phyloP scores from a whole-genome alignment of 306 rosid species.

The Delonix regia region DNA sequence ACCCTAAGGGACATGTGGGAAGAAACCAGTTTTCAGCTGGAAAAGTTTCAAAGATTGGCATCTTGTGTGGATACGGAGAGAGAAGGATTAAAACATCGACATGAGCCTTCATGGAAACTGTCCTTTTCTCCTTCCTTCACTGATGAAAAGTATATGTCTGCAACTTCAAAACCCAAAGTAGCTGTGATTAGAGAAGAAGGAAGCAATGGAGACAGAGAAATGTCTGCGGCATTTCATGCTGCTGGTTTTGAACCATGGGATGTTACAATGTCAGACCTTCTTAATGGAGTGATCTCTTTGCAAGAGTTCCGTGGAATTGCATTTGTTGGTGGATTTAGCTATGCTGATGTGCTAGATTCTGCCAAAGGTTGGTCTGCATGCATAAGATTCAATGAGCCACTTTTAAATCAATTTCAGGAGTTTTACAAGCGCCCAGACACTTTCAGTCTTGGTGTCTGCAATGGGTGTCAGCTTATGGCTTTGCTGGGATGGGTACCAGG shows the following conservation, averaged over 20 bases:
- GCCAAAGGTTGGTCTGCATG: conserved; percentile 95
- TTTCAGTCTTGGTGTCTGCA: conserved; percentile 91
- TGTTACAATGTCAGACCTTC: conserved; percentile 85
- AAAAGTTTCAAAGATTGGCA: conserved; percentile 75
- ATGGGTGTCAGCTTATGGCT: conserved; percentile 97
- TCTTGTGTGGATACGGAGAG: conserved; percentile 78
- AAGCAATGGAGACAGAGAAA: conserved; percentile 92
- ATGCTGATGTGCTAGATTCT: conserved; percentile 92
- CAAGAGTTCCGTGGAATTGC: conserved; percentile 67
- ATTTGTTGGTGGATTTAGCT: conserved; percentile 95
- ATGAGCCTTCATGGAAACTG: conserved; percentile 72
- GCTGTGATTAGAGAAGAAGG: conserved; percentile 96
- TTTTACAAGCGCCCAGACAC: conserved; percentile 81
- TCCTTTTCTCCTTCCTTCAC: conserved; percentile 77
- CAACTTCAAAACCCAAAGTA: conserved; percentile 69
- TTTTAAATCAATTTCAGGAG: conserved; percentile 81
- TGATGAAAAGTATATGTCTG: conserved; percentile 54
- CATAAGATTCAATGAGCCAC: conserved; percentile 72
- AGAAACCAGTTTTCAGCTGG: conserved; percentile 80
- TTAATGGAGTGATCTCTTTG: conserved; percentile 64
- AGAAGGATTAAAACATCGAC: conserved; percentile 76
- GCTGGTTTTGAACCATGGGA: conserved; percentile 94
- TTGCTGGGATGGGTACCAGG: conserved; percentile 93
- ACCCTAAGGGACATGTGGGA: conserved; percentile 83
- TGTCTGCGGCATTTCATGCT: conserved; percentile 85